Base-by-base conservation (phyloP, 2,329 filamentous ascomycete species). In the Monilinia laxa region DNA sequence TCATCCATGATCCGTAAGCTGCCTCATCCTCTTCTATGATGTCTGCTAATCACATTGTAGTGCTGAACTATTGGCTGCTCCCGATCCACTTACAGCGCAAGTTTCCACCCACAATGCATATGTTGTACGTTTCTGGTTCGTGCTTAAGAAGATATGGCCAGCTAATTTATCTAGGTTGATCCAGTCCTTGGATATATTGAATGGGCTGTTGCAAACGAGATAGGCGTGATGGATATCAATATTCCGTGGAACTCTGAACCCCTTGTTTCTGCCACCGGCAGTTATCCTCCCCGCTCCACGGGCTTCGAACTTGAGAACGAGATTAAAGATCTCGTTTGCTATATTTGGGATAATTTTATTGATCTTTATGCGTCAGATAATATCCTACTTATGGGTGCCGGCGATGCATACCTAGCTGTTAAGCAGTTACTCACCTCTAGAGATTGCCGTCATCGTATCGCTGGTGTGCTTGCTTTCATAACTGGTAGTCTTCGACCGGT, bases 341-440 rank as follows among this genome's bases (percentile, higher is more conserved):
- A 97, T 75, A 81, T 99, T 18, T 99, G 95, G 95, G 93, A 97
- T 73, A 99, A 99, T 75, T 97, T 97, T 75, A 87, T 99, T 25
- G 91, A 97, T 81, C 83, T 91, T 42, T 88, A 88, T 62, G 84
- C 89, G 2, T 82, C 85, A 0, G 87, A 89, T 7, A 87, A 56
- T 25, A 86, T 98, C 20, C 91, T 96, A 75, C 82, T 99, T 28
- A 83, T 99, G 75, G 94, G 95, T 0, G 87, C 96, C 1, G 95
- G 95, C n/a, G 89, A 92, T 73, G 91, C 95, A 1, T 96, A 95
- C 74, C 82, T 90, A 3, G 93, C 92, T 1, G 85, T 97, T 58
- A 89, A 95, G 67, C 85, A 93, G 66, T 85, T 98, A 6, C 82
- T 98, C 7, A 89, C 89, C 12, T 89, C 89, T 72, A 84, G 92